Base-by-base conservation (phyloP, 371 early-diverging fungal genomes). In the Mucor indicus region DNA sequence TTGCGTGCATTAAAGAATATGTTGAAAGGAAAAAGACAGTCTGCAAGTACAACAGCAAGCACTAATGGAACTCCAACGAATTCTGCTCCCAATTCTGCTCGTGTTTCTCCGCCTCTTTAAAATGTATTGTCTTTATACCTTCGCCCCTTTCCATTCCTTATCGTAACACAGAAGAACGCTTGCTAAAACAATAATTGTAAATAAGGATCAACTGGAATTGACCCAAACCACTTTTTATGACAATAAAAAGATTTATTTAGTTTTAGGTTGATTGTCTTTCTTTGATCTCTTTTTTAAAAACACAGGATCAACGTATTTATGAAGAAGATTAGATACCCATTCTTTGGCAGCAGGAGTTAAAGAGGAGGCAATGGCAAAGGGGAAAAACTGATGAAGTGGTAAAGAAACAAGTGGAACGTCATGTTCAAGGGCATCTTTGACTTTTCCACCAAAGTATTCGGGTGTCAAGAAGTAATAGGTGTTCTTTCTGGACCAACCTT, bases 1-100 rank as follows among this genome's bases (percentile, higher is more conserved):
- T 62, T 79, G 20, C 80, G 95, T 38, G 89, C 91, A 4, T 72
- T 93, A 48, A 90, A 90, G 70, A 90, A 90, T 56, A 81, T 84
- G 58, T 67, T 88, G 11, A 70, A 76, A 48, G 88, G 86, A n/a
- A 81, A 71, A 50, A 51, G 40, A n/a, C 39, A 45, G 15, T 15
- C 57, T 11, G 42, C 37, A 19, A 30, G 25, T 12, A 31, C 23
- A 22, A 13, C 38, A n/a, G 19, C 25, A 13, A 31, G 24, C 10
- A 15, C 44, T 12, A 39, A 30, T 24, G 41, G 41, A 32, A 39
- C 41, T 1, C 41, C 49, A 0, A 23, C 23, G 0, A 47, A 38
- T 20, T 47, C 54, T 24, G 41, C 41, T 32, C 36, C 46, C 29
- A 52, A 8, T 30, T 48, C 58, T 38, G 44, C 53, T 29, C 58